Percentiles rank a stretch among this genome's conserved stretches.
These are phyloP conservation scores for Populus hybrid DNA, from an alignment of 441 rosid species.

Conservation along the genomic window DNA sequence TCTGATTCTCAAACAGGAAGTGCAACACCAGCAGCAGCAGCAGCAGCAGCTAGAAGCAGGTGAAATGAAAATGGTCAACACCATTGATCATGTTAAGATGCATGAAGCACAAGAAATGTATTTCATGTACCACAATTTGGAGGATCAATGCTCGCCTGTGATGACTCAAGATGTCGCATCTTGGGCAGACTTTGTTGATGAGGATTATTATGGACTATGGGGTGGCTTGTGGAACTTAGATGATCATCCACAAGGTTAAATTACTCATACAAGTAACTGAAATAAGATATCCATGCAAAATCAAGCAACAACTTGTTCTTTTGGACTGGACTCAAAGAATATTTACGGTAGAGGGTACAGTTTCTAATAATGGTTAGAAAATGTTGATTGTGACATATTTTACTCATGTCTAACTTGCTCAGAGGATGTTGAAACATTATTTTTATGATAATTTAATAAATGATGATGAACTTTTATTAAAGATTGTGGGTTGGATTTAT, in stretches of 20 bases:
- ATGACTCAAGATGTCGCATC: slow-evolving; percentile 23
- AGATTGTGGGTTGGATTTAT: neutral
- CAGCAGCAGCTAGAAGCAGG: slow-evolving; percentile 6
- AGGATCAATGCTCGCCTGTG: slow-evolving; percentile 29
- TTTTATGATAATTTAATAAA: too few species aligned
- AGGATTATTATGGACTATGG: slow-evolving; percentile 40
- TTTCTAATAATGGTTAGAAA: slow-evolving; percentile 14
- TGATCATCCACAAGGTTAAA: slow-evolving; percentile 10
- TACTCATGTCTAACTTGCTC: neutral
- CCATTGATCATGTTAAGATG: neutral
- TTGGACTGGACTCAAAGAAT: slow-evolving; percentile 20
- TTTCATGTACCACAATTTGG: slow-evolving; percentile 18
- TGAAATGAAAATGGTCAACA: slow-evolving; percentile 5
- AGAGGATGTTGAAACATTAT: neutral
- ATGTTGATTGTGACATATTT: neutral
- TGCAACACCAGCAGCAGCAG: slow-evolving; percentile 7
- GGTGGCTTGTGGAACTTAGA: slow-evolving; percentile 58
- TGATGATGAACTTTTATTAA: neutral
- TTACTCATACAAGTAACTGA: slow-evolving; percentile 19
- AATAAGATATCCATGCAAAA: slow-evolving; percentile 31
- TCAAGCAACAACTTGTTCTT: slow-evolving; percentile 16
- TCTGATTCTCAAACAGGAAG: slow-evolving; percentile 22
- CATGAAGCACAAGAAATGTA: slow-evolving; percentile 12
- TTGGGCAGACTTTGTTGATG: slow-evolving; percentile 27
- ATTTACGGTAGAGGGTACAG: slow-evolving; percentile 23